Conservation (phyloP, 225 moss, liverwort and hornwort species). For the Polytrichum commune region DNA sequence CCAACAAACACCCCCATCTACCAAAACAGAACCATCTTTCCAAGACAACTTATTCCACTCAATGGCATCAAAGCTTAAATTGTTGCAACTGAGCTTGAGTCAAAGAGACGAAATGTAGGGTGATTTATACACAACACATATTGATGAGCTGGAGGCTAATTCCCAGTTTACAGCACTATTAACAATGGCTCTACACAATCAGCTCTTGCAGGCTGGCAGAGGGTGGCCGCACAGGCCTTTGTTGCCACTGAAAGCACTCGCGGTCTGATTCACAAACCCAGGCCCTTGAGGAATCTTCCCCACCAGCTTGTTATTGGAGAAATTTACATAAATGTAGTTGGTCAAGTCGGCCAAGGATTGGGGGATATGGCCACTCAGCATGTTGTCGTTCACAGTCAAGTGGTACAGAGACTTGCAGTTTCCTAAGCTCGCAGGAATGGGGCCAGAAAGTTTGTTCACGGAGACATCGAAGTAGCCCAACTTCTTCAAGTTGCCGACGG, state of each 20-base stretch:
- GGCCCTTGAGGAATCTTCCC: constrained; percentile 15
- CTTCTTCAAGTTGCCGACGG: constrained; percentile 8
- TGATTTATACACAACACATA: too few species aligned
- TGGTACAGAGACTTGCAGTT: constrained; percentile 15
- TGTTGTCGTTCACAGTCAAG: constrained; percentile 22
- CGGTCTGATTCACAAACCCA: constrained; percentile 19
- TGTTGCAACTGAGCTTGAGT: too few species aligned
- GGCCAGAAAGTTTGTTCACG: constrained; percentile 8
- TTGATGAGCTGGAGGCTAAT: too few species aligned
- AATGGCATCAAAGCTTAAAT: too few species aligned
- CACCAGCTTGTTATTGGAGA: constrained; percentile 23
- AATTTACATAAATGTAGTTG: constrained; percentile 12
- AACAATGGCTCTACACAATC: too few species aligned
- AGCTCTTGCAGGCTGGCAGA: constrained; percentile 24
- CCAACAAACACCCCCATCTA: too few species aligned
- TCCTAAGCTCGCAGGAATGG: constrained; percentile 16
- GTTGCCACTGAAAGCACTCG: constrained; percentile 27
- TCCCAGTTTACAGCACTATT: too few species aligned
- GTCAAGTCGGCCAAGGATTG: constrained; percentile 11
- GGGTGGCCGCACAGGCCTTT: constrained; percentile 34
- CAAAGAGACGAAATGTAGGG: too few species aligned
- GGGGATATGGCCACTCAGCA: constrained; percentile 20
- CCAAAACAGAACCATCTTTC: too few species aligned
- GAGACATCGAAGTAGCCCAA: constrained; percentile 9
- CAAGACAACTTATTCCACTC: too few species aligned